Base-by-base conservation (phyloP, 192 early-diverging fungal genomes). In the Linderina pennispora region DNA sequence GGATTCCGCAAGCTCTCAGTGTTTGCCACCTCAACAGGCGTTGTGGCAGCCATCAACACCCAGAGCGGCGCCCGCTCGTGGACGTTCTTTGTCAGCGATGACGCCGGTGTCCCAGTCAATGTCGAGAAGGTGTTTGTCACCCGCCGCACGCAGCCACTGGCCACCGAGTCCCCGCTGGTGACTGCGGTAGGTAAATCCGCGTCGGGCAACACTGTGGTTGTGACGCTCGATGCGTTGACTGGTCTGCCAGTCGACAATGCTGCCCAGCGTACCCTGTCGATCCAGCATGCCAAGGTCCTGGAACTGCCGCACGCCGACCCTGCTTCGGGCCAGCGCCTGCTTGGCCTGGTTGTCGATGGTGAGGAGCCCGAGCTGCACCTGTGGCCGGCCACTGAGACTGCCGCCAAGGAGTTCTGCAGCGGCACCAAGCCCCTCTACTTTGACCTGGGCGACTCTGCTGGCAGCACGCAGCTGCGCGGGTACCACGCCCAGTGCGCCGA, bases 1-100 rank as follows among this genome's bases (percentile, higher is more conserved):
- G 96, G 96, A 2, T 77, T 95, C 47, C 83, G 89, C 46, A 94
- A 97, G 62, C 70, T 97, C n/a, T 62, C 89, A 16, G 60, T 99
- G 10, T 86, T 91, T 56, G 81, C 77, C 7, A 79, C 91, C 14
- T 41, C 63, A 3, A 88, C 77, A 2, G 91, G 92, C 49, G 89
- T 91, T 40, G 38, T 98, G 10, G 67, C 89, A 22, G 93, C 89
- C 4, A 67, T 94, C 16, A 86, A 92, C 51, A 88, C 93, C 28
- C 77, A 66, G 40, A 79, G 62, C 36, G 93, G 93, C 3, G 55
- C 77, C 19, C 78, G 82, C 40, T 69, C 89, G 7, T 99, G 97
- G 97, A 79, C 81, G n/a, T 55, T 50, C 33, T 79, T 50, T 54
- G 32, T 87, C 32, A 42, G 46, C 1, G 45, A 46, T 19, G 48